These are phyloP conservation scores for Oehlia diaphana DNA, from an alignment of 192 early-diverging fungal genomes.

Conservation along the genomic window DNA sequence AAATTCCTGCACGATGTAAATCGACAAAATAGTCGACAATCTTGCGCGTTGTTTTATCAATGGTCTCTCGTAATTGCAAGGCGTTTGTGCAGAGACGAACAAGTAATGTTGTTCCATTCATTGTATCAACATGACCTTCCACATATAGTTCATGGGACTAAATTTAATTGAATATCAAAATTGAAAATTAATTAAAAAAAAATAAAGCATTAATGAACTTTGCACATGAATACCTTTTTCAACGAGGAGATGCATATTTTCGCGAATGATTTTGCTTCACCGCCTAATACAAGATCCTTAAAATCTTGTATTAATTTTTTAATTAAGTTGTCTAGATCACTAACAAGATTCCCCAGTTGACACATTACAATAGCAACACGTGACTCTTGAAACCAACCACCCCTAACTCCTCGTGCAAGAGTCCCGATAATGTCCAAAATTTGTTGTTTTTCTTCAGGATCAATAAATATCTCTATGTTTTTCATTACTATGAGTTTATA, in stretches of 20 bases:
- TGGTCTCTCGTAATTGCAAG: constrained; percentile 32
- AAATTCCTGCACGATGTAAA: constrained; percentile 47
- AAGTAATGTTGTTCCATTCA: constrained; percentile 39
- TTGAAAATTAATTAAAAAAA: neutral
- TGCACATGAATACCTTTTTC: constrained; percentile 36
- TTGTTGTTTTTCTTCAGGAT: constrained; percentile 31
- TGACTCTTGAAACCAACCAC: constrained; percentile 43
- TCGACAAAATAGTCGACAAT: constrained; percentile 29
- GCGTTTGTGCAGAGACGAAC: constrained; percentile 33
- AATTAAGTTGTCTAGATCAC: constrained; percentile 48
- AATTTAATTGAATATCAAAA: neutral
- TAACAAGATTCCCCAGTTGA: constrained; percentile 40
- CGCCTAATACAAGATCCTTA: constrained; percentile 35
- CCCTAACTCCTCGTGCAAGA: constrained; percentile 44
- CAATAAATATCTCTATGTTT: constrained; percentile 2
- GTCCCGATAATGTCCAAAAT: constrained; percentile 42
- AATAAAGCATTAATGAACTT: neutral
- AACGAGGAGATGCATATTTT: constrained; percentile 41
- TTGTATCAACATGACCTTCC: constrained; percentile 28
- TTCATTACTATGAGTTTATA: neutral
- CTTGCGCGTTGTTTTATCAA: constrained; percentile 34
- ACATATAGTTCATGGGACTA: constrained; percentile 38
- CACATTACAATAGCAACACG: constrained; percentile 34
- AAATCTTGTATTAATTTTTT: constrained; percentile 43
- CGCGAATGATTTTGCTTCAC: constrained; percentile 35